Base-by-base conservation (phyloP, 768 basidiomycete genomes). In the Lactifluus piperatus region DNA sequence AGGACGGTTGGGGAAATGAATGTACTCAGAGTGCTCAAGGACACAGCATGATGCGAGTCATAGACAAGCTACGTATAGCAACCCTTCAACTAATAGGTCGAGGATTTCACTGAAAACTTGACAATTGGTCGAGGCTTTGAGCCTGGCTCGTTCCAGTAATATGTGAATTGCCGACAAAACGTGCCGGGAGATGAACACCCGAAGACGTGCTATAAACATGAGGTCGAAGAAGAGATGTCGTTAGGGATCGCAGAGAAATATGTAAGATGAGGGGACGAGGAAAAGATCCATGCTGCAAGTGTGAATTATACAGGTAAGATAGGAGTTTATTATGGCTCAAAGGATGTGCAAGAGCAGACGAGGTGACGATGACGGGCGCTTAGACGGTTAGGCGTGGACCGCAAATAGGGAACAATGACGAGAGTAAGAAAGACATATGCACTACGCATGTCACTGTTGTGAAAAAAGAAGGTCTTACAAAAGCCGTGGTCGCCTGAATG, bases 201-300 rank as follows among this genome's bases (percentile, higher is more conserved):
- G n/a, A 36, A 41, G 46, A 45, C 54, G 54, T 43, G 51, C 52
- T 51, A 52, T 51, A 39, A 45, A 53, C 62, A 63, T 62, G 62
- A 62, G 62, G 51, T 51, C 24, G 51, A 63, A 57, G 59, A 62
- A 59, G 48, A 57, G 30, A 48, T 43, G 44, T 36, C 43, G n/a
- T 20, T 43, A 50, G 26, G 51, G 36, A 47, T 51, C 43, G 45
- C 30, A 51, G 43, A 45, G n/a, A 44, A 34, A 44, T 32, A 46
- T 18, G 44, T 11, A 20, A 26, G 11, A 20, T 18, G 46, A 30
- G 36, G 34, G 30, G 4, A n/a, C 47, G 20, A 37, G 49, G 39
- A 47, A 9, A 27, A 16, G 36, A 37, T 46, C 4, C 9, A 47
- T 34, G 29, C 37, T 39, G 22, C 18, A 26, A 39, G 44, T 9